phyloP scores from a whole-genome alignment of 192 early-diverging fungal genomes.

The Backusella tuberculispora region DNA sequence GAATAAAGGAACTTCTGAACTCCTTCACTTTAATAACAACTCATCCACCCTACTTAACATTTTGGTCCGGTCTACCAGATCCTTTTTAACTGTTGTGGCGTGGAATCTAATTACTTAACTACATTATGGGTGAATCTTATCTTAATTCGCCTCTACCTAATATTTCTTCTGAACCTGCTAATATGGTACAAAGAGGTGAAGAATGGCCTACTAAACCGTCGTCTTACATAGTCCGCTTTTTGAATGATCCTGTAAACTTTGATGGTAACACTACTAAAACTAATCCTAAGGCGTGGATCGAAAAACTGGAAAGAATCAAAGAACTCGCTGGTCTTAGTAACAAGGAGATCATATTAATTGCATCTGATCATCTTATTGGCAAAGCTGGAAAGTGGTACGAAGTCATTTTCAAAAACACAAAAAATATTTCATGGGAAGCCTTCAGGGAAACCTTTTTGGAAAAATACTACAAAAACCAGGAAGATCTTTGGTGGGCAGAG shows the following conservation, averaged over 20 bases:
- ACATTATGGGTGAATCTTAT: no score
- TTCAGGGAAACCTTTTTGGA: neutral
- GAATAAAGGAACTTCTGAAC: no score
- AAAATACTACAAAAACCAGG: neutral
- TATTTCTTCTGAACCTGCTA: no score
- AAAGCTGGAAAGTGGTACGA: neutral
- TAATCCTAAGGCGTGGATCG: neutral
- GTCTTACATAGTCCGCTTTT: neutral
- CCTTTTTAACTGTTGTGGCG: no score
- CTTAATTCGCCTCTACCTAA: no score
- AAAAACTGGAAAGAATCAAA: neutral
- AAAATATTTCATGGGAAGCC: neutral
- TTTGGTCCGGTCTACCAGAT: no score
- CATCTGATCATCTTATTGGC: neutral
- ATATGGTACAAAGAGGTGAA: no score
- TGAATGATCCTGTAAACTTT: conserved; percentile 5
- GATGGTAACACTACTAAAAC: neutral
- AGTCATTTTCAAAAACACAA: neutral
- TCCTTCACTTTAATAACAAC: no score
- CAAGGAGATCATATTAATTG: neutral
- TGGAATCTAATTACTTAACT: no score
- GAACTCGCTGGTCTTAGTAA: neutral
- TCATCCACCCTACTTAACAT: no score
- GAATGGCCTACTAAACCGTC: neutral
- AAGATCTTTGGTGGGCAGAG: conserved; percentile 7